Base-by-base conservation (phyloP, 2,329 filamentous ascomycete genomes). In the Colletotrichum destructivum region DNA sequence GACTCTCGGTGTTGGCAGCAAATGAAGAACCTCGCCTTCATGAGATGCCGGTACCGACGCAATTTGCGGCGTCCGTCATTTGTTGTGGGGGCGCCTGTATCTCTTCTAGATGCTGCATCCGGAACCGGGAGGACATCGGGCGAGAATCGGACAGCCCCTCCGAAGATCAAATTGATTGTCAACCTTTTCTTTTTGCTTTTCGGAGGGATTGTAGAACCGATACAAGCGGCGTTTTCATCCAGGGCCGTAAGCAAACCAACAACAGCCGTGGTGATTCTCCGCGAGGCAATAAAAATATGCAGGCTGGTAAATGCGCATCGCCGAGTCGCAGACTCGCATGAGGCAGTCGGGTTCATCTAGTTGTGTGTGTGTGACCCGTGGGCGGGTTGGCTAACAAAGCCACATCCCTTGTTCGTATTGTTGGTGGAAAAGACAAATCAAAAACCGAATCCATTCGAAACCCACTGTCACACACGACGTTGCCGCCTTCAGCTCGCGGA, bases 131-230 rank as follows among this genome's bases (percentile, higher is more conserved):
- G 15, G 49, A 2, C 23, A 16, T 16, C 12, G 23, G 13, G 7
- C 51, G 8, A 18, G 26, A 18, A 16, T 5, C 31, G 52, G 31
- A 31, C 52, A 55, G n/a, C 12, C 42, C 44, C 38, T 64, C 44
- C 44, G 51, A 18, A 26, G 4, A 13, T 38, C 52, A 9, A 31
- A 9, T 38, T 55, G 26, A 9, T 16, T 11, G 16, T 38, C 9
- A 12, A 18, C n/a, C 8, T n/a, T 8, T 31, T 38, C 18, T 16
- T 35, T 12, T 9, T 35, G 9, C 26, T 9, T 38, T 38, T 61
- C 31, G 57, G 44, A 65, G 42, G 44, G n/a, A n/a, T 65, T 57
- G 56, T 52, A 31, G 61, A 51, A 15, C 5, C 47, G 11, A 18
- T 26, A 26, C 26, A 26, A 26, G 26, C 4, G 26, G 26, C 26